These are phyloP conservation scores for Exophiala alcalophila DNA, from an alignment of 2,329 filamentous ascomycete species.

Conservation along the genomic window DNA sequence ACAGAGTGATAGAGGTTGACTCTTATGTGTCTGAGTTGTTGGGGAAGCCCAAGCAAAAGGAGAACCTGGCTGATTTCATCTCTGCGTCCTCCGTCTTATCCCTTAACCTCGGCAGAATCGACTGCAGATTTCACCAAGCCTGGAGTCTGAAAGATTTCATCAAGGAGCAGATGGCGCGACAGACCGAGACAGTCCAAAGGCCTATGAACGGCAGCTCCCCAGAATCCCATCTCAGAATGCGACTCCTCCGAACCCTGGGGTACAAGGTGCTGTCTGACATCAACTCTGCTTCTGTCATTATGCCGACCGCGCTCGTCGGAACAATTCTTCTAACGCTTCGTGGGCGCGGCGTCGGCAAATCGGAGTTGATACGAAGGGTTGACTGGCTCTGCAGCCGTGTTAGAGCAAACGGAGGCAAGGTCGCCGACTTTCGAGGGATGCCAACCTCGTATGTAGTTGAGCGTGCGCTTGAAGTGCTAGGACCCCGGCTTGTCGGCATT, in stretches of 20 bases:
- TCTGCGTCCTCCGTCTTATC: constrained; percentile 84
- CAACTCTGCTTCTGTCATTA: constrained; percentile 92
- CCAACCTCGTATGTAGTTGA: constrained; percentile 80
- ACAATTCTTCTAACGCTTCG: constrained; percentile 88
- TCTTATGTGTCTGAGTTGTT: constrained; percentile 93
- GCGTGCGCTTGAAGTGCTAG: constrained; percentile 85
- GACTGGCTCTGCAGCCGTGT: constrained; percentile 86
- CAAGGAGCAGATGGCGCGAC: constrained; percentile 65
- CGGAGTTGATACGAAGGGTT: constrained; percentile 79
- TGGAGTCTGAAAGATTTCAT: constrained; percentile 88
- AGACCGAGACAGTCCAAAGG: constrained; percentile 30
- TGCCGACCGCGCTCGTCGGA: constrained; percentile 94
- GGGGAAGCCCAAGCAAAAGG: constrained; percentile 91
- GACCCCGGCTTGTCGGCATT: constrained; percentile 79
- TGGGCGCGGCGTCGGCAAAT: constrained; percentile 84
- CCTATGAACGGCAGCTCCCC: too few relatives aligned
- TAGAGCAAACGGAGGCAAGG: constrained; percentile 79
- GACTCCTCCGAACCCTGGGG: constrained; percentile 78
- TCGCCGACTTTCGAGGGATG: constrained; percentile 85
- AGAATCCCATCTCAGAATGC: constrained; percentile 53
- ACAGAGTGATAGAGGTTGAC: constrained; percentile 97
- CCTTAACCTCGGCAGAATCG: constrained; percentile 82
- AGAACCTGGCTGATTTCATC: constrained; percentile 88
- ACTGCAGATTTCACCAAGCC: constrained; percentile 93
- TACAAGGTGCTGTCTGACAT: constrained; percentile 93